phyloP scores from a whole-genome alignment of 1,139 yeast genomes.

The Zhuliangozyma parablackwelliae region DNA sequence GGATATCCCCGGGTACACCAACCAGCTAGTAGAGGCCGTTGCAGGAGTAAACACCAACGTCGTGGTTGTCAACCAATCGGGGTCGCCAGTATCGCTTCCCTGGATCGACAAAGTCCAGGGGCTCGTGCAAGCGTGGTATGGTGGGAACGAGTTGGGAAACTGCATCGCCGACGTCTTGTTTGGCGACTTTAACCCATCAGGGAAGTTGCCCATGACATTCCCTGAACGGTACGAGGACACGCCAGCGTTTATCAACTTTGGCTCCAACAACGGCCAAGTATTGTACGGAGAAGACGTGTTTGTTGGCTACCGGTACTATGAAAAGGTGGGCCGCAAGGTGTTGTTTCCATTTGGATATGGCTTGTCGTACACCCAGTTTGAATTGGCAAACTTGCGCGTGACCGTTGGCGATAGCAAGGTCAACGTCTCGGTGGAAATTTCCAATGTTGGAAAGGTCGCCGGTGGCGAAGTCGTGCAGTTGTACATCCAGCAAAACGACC shows the following conservation, averaged over 20 bases:
- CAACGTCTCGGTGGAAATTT: constrained; percentile 43
- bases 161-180: constrained; percentile 40
- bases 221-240: constrained; percentile 48
- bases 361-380: constrained; percentile 50
- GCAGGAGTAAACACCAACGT: constrained; percentile 41
- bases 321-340: constrained; percentile 51
- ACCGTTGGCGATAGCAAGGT: constrained; percentile 31
- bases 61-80: constrained; percentile 50
- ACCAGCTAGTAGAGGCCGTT: constrained; percentile 39
- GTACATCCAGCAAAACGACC: constrained; percentile 53
- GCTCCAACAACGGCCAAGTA: constrained; percentile 44
- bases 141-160: constrained; percentile 24
- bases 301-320: constrained; percentile 55
- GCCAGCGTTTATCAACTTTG: constrained; percentile 40
- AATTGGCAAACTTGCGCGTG: constrained; percentile 36
- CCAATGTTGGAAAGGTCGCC: constrained; percentile 45
- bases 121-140: constrained; percentile 41
- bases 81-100: constrained; percentile 55
- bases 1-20: constrained; percentile 40
- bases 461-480: constrained; percentile 57
- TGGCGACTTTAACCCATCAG: constrained; percentile 60
- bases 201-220: constrained; percentile 57
- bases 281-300: constrained; percentile 43
- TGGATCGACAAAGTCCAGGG: constrained; percentile 42
- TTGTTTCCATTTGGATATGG: constrained; percentile 63